Evolutionary conservation across 441 rosid genomes (phyloP), one percentile per base, ranked within the genome.

Genomic region (Brassica balearica): DNA sequence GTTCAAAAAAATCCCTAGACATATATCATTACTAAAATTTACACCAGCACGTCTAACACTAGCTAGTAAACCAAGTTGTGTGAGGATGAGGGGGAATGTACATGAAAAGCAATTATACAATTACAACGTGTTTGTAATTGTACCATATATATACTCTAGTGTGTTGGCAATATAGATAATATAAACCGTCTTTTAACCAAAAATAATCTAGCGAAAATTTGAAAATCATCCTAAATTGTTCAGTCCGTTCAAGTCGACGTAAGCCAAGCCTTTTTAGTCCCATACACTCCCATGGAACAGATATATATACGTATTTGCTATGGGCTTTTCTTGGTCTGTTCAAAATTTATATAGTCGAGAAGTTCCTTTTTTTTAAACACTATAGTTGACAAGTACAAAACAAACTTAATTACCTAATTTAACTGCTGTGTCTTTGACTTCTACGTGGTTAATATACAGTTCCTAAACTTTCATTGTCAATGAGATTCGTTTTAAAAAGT

Each of bases 401-500:
- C 68, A 77, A 71, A 19, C 48, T 65, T 12, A 36, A 36, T 8
- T 36, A 65, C 34, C 29, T 71, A 65, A 71, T 38, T 25, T 64
- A 5, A 17, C 60, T 56, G 51, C 36, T 77, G 23, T 27, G 25
- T 20, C 10, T 3, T 14, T 51, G 19, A 43, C 8, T 19, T 59
- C 8, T 59, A 27, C 32, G 32, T 69, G 65, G 60, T 62, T 46
- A 77, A 34, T 17, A 55, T 19, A 19, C 25, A 53, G 59, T 56
- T 55, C 22, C 17, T 56, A 65, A 71, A 41, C 29, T 77, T 25
- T 71, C 61, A 5, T 6, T 29, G 68, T 73, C 77, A 51, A 32
- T 3, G n/a, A 64, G 77, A 73, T 78, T 67, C 73, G 36, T 65
- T 62, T 38, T 4, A 43, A 59, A 77, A 72, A 41, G 68, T 27